phyloP scores from a whole-genome alignment of 202 grass and related monocot genomes.

The Zizania palustris region DNA sequence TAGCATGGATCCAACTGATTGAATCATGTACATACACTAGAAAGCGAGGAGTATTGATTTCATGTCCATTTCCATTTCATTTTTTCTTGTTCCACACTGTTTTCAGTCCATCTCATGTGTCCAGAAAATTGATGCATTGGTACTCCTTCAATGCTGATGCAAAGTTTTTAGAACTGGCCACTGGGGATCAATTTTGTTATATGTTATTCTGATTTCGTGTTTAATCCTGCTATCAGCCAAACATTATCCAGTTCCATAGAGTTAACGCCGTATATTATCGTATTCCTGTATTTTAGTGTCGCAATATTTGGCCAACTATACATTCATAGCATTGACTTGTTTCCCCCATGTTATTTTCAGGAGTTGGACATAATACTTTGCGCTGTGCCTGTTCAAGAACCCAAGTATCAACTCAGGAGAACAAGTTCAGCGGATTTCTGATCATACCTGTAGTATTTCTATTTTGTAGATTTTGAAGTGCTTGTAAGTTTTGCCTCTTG shows the following conservation, averaged over 20 bases:
- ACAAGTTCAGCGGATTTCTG: slow-evolving; percentile 66
- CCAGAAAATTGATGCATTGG: neutral
- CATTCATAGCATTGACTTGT: slow-evolving; percentile 1
- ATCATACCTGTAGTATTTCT: slow-evolving; percentile 50
- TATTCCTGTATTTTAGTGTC: neutral
- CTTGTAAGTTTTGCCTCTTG: slow-evolving; percentile 51
- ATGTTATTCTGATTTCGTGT: neutral
- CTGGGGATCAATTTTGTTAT: neutral
- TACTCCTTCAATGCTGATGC: neutral
- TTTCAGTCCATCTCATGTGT: neutral
- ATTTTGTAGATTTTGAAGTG: slow-evolving; percentile 56
- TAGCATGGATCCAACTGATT: neutral
- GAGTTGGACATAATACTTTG: slow-evolving; percentile 73
- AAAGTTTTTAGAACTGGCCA: neutral
- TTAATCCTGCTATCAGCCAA: slow-evolving; percentile 10
- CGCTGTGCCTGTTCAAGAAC: slow-evolving; percentile 48
- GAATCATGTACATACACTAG: neutral
- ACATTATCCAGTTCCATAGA: slow-evolving; percentile 4
- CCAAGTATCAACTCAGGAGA: slow-evolving; percentile 85
- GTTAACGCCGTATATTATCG: neutral
- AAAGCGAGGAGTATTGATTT: neutral
- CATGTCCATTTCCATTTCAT: slow-evolving; percentile 13
- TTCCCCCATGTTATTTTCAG: slow-evolving; percentile 40
- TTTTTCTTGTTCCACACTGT: neutral
- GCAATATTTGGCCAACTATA: neutral